A percentile compares a stretch with the other conserved stretches of the same genome.
Conservation (phyloP, 192 early-diverging fungal genomes). For the Mortierella antarctica region DNA sequence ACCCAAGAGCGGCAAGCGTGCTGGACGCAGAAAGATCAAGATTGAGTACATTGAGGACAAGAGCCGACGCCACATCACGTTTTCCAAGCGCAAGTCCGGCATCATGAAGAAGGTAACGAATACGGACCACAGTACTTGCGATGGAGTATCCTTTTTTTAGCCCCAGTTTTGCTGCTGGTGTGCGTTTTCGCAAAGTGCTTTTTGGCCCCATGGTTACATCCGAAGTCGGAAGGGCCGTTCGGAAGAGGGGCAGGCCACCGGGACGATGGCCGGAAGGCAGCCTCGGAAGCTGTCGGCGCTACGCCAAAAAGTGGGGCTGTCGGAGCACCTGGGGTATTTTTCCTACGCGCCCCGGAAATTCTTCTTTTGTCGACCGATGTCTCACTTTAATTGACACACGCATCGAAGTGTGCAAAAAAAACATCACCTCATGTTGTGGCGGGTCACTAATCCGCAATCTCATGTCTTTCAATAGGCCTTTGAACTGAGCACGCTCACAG, state of each 20-base stretch:
- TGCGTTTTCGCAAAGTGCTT: neutral
- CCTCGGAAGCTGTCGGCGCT: conserved; percentile 9
- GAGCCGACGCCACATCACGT: conserved; percentile 92
- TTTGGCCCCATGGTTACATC: conserved; percentile 20
- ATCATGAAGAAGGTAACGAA: conserved; percentile 94
- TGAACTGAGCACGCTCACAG: conserved; percentile 92
- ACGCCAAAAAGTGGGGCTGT: neutral
- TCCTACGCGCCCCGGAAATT: conserved; percentile 6
- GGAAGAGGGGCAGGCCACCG: too few species aligned
- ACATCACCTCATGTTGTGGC: neutral
- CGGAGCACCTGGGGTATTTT: neutral
- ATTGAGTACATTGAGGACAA: conserved; percentile 97
- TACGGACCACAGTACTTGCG: neutral
- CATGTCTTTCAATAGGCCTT: conserved; percentile 72
- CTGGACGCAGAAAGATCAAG: conserved; percentile 93
- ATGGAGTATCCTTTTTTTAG: neutral
- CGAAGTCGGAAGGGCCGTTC: neutral
- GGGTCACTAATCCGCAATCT: neutral
- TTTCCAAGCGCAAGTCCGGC: conserved; percentile 94
- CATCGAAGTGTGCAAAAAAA: neutral
- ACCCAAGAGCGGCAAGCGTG: conserved; percentile 69
- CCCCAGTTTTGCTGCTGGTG: neutral
- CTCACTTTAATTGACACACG: conserved; percentile 1
- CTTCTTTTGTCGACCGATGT: conserved; percentile 7
- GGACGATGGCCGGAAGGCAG: too few species aligned